These are phyloP conservation scores for Sambucus nigra DNA, from an alignment of 129 eudicot genomes.

Conservation along the genomic window DNA sequence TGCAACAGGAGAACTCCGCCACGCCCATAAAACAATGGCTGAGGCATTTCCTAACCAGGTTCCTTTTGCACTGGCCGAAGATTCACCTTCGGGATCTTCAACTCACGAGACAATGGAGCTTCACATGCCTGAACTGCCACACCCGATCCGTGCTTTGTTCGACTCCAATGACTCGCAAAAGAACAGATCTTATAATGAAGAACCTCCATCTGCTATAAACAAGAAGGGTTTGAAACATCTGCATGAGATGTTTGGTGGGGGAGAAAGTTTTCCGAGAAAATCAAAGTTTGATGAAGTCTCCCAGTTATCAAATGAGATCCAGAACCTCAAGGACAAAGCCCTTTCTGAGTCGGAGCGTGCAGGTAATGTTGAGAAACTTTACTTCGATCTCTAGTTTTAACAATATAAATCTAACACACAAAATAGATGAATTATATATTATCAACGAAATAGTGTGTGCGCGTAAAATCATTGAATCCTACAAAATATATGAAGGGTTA, in stretches of 20 bases:
- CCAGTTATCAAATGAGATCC: conserved; percentile 29
- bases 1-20: conserved; percentile 92
- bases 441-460: too few species aligned
- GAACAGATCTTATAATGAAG: conserved; percentile 2
- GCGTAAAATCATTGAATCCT: too few species aligned
- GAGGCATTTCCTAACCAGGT: conserved; percentile 87
- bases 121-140: conserved; percentile 28
- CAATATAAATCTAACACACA: too few species aligned
- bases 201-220: conserved; percentile 8
- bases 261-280: conserved; percentile 9
- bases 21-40: conserved; percentile 82
- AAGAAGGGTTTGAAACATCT: conserved; percentile 27
- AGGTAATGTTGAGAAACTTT: too few species aligned
- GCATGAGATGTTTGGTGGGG: conserved; percentile 23
- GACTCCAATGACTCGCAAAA: conserved; percentile 29
- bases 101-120: conserved; percentile 16
- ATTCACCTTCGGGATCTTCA: conserved; percentile 36
- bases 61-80: conserved; percentile 44
- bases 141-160: conserved; percentile 24
- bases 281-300: conserved; percentile 13
- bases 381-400: too few species aligned
- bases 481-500: too few species aligned
- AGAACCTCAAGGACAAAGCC: conserved; percentile 30
- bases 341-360: conserved; percentile 38
- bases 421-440: too few species aligned